Evolutionary conservation across 164 flowering plant genomes (phyloP).

Genomic region (Chimonanthus salicifolius): DNA sequence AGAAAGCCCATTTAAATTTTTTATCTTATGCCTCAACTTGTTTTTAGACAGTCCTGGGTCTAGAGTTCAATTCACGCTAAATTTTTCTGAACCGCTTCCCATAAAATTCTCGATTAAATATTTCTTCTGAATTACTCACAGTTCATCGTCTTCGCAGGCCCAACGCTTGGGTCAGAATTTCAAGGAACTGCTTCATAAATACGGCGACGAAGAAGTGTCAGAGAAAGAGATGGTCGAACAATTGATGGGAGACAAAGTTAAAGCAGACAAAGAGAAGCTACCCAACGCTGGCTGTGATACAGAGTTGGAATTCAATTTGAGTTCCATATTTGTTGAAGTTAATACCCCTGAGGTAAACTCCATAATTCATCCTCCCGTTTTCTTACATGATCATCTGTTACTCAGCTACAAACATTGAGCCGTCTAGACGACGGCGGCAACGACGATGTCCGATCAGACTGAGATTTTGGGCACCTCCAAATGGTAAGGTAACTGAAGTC

Average conservation of each 20-base stretch:
- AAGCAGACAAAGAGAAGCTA: slow-evolving; percentile 37
- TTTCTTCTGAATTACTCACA: neutral
- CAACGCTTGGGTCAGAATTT: slow-evolving; percentile 32
- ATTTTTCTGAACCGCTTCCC: neutral
- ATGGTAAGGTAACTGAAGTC: neutral
- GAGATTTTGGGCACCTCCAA: neutral
- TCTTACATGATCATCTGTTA: neutral
- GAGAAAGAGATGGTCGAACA: slow-evolving; percentile 33
- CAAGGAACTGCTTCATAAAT: slow-evolving; percentile 26
- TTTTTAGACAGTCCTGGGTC: too few relatives aligned
- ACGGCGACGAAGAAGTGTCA: slow-evolving; percentile 26
- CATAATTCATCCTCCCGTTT: neutral
- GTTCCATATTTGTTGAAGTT: slow-evolving; percentile 46
- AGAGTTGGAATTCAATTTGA: slow-evolving; percentile 42
- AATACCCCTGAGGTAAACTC: slow-evolving; percentile 51
- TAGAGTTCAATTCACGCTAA: neutral
- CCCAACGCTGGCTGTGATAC: slow-evolving; percentile 34
- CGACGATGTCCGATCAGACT: neutral
- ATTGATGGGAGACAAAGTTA: slow-evolving; percentile 42
- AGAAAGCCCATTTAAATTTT: too few relatives aligned
- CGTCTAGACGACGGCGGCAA: neutral
- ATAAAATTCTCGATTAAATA: neutral
- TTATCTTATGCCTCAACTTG: too few relatives aligned
- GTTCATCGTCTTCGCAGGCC: slow-evolving; percentile 16
- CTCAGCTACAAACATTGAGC: neutral